Conservation (phyloP, 2,329 filamentous ascomycete genomes). For the Lecanicillium sp. region DNA sequence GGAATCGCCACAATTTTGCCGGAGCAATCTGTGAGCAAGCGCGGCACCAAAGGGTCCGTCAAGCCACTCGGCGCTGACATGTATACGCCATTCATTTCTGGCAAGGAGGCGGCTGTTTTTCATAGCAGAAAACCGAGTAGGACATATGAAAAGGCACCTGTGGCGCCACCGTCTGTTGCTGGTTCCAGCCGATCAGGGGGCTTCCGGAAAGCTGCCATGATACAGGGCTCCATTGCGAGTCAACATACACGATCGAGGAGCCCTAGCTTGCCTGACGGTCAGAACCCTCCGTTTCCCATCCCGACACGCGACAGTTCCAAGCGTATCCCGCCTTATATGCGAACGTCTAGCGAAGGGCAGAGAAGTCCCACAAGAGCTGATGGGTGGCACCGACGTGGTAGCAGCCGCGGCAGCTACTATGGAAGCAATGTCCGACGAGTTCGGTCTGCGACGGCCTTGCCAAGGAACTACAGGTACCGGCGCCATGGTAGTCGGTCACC, state of each 20-base stretch:
- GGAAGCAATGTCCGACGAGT: conserved; percentile 69
- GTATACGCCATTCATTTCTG: conserved; percentile 35
- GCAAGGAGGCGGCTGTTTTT: conserved; percentile 18
- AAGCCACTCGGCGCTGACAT: conserved; percentile 33
- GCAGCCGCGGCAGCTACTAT: conserved; percentile 41
- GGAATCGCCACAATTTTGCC: conserved; percentile 32
- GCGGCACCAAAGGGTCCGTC: conserved; percentile 17
- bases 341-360: conserved; percentile 64
- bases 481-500: conserved; percentile 52
- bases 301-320: conserved; percentile 79
- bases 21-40: conserved; percentile 28
- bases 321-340: conserved; percentile 54
- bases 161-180: conserved; percentile 19
- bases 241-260: conserved; percentile 59
- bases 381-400: conserved; percentile 47
- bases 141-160: conserved; percentile 27
- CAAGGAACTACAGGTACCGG: conserved; percentile 42
- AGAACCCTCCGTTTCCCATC: conserved; percentile 81
- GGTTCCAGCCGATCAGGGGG: conserved; percentile 44
- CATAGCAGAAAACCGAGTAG: conserved; percentile 23
- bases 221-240: conserved; percentile 67
- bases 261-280: conserved; percentile 53
- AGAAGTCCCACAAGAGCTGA: conserved; percentile 63
- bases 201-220: conserved; percentile 73
- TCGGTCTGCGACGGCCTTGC: conserved; percentile 71